These are phyloP conservation scores for Verruconis gallopava DNA, from an alignment of 2,329 filamentous ascomycete species.

Conservation along the genomic window DNA sequence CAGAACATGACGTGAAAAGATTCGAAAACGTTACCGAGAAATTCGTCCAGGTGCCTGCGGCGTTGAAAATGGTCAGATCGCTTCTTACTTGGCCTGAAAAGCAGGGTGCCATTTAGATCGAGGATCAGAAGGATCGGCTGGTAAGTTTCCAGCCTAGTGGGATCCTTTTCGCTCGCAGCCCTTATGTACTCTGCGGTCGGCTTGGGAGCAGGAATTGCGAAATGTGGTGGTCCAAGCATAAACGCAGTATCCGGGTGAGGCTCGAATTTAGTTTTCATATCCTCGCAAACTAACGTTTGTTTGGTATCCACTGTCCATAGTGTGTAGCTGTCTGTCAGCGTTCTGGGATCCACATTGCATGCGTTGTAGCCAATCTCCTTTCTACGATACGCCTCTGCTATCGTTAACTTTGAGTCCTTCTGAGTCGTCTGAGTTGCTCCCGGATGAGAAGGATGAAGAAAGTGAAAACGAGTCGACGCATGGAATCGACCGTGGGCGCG, in stretches of 20 bases:
- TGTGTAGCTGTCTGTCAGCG: no score
- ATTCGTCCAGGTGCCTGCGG: background rate
- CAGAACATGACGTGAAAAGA: conserved; percentile 7
- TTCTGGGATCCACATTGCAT: no score
- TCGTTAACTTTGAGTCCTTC: no score
- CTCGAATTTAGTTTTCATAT: no score
- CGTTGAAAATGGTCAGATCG: background rate
- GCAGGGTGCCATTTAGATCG: conserved; percentile 9
- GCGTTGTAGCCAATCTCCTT: no score
- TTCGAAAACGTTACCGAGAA: conserved; percentile 4
- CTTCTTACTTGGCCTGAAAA: background rate
- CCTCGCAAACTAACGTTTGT: no score
- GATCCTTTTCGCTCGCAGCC: background rate
- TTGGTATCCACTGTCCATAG: no score
- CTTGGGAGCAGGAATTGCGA: background rate
- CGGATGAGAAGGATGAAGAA: no score
- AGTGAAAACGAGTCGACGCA: no score
- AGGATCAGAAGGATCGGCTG: conserved; percentile 5
- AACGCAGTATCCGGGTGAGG: background rate
- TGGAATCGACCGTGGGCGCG: no score
- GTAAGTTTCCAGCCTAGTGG: background rate
- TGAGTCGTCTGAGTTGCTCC: no score
- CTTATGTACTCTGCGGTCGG: background rate
- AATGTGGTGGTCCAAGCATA: background rate
- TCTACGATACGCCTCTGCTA: no score